Base-by-base conservation (phyloP, 148 eudicot species). In the Cornus controversa region DNA sequence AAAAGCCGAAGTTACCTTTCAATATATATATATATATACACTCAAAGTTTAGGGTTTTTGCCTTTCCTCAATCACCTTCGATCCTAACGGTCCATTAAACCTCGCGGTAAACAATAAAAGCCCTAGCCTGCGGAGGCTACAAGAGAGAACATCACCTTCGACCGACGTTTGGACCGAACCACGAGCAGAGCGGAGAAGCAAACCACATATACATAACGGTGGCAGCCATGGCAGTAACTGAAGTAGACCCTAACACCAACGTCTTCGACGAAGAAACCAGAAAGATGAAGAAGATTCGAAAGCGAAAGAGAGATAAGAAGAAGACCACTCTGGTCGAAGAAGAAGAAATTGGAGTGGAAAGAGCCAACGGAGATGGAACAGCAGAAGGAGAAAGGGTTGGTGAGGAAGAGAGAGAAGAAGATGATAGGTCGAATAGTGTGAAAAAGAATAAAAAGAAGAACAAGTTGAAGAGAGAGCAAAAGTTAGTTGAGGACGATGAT, bases 221-320 rank as follows among this genome's bases (percentile, higher is more conserved):
- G 40, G 69, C 73, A 63, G 74, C 80, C 78, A 78, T 81, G 82
- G 72, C 71, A 25, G 69, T 11, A 26, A 34, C 25, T 23, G 81
- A 31, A 14, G 14, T 18, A 36, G 50, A 47, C 64, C 68, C 65
- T 34, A 50, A 66, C 53, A 23, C 8, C 66, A 26, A 25, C 31
- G 68, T 37, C 45, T 6, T 40, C 45, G 45, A 40, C 6, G 73
- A 34, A 10, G 69, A 73, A 23, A 67, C 67, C 45, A 20, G 1
- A 40, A 6, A 4, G 13, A 72, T 66, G 77, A 79, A 50, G 72
- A 73, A 65, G 28, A 50, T 67, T 63, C 75, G 58, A 47, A 72
- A 79, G 72, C 29, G 81, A 24, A 65, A 60, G 64, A 60, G 64
- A 60, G 25, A 3, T n/a, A 60, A 22, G 64, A 60, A 60, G 64